Percentiles rank a stretch among this genome's conserved stretches.
These are phyloP conservation scores for Alternaria ethzedia DNA, from an alignment of 2,329 filamentous ascomycete species.

Conservation along the genomic window DNA sequence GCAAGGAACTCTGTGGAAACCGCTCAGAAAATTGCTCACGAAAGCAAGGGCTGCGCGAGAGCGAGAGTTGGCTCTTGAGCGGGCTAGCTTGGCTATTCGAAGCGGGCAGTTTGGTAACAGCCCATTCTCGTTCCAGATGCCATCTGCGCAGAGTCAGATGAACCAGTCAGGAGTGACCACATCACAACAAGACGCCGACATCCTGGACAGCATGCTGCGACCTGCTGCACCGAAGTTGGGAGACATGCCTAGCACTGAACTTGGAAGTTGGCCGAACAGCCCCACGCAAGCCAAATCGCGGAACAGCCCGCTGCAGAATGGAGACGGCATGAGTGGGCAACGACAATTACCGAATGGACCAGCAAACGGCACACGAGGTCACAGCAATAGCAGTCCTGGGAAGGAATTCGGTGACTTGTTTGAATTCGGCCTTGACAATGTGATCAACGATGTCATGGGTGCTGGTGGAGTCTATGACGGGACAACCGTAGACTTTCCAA, in stretches of 20 bases:
- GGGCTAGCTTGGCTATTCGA: conserved; percentile 36
- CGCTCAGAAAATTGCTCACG: conserved; percentile 65
- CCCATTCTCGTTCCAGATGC: not conserved
- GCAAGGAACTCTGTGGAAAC: conserved; percentile 67
- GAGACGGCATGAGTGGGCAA: not conserved
- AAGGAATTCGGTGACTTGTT: conserved; percentile 30
- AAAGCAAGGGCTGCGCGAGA: conserved; percentile 63
- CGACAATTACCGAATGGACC: not conserved
- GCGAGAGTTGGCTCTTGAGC: conserved; percentile 55
- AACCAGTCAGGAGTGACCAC: no score
- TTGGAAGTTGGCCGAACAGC: conserved; percentile 32
- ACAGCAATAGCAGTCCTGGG: conserved; percentile 3
- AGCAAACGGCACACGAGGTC: not conserved
- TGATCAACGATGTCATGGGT: conserved; percentile 39
- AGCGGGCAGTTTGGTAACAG: conserved; percentile 26
- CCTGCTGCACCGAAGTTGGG: conserved; percentile 37
- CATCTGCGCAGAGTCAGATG: conserved; percentile 17
- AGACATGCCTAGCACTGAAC: conserved; percentile 24
- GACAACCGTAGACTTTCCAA: conserved; percentile 7
- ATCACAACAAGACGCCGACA: conserved; percentile 29
- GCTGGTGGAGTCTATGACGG: conserved; percentile 3
- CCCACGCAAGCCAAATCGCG: conserved; percentile 1
- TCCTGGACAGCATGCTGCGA: conserved; percentile 39
- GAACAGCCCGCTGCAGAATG: not conserved
- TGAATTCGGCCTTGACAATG: conserved; percentile 33